Conservation (phyloP, 1,284 basidiomycete species). For the Entoloma clypeatum region DNA sequence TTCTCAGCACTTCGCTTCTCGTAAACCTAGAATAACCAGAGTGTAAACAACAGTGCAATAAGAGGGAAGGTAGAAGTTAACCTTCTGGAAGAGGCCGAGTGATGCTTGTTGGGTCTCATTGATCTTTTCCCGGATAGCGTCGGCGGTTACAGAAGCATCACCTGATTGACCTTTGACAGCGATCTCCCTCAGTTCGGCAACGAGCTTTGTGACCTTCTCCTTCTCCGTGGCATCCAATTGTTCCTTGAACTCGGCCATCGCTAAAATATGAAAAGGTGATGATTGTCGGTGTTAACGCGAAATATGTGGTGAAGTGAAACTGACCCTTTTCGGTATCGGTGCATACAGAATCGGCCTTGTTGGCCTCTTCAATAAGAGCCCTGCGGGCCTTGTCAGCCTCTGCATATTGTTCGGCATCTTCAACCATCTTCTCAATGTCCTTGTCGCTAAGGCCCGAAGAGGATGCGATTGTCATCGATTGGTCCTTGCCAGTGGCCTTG, state of each 20-base stretch:
- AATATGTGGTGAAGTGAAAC: constrained; percentile 20
- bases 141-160: constrained; percentile 79
- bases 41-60: not conserved
- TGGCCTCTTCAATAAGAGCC: constrained; percentile 91
- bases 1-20: constrained; percentile 84
- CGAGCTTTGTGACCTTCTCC: constrained; percentile 87
- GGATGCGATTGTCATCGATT: constrained; percentile 96
- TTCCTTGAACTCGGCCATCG: constrained; percentile 96
- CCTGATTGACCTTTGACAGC: constrained; percentile 88
- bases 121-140: constrained; percentile 90
- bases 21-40: constrained; percentile 54
- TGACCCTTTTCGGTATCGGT: constrained; percentile 92
- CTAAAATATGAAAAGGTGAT: constrained; percentile 34
- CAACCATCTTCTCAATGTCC: constrained; percentile 97
- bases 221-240: constrained; percentile 91
- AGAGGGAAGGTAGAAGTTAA: too few species aligned
- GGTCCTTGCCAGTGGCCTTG: constrained; percentile 97
- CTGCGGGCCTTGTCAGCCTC: constrained; percentile 89
- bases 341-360: constrained; percentile 94
- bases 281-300: not conserved
- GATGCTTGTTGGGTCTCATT: constrained; percentile 96
- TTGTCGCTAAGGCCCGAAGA: constrained; percentile 95
- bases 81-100: constrained; percentile 97
- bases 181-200: constrained; percentile 87
- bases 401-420: constrained; percentile 91